Percentiles rank a stretch among this genome's conserved stretches.
Evolutionary conservation across 2,329 filamentous ascomycete genomes (phyloP).

Genomic region (Clonostachys rhizophaga): DNA sequence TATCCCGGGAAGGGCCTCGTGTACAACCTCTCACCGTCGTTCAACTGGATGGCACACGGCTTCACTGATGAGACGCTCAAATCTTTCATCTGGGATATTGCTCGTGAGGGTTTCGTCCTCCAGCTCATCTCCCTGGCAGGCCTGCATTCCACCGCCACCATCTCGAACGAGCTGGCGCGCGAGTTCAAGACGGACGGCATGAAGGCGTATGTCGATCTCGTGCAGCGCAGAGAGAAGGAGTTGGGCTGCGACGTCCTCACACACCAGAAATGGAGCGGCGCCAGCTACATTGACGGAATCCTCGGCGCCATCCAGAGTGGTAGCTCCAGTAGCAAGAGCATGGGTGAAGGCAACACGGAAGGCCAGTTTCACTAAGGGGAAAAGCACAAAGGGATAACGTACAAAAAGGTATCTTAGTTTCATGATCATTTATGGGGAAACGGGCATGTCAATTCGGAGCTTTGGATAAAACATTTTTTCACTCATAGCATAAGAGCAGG

Average conservation of each 20-base stretch:
- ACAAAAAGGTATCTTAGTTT: neutral
- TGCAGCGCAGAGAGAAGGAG: constrained; percentile 88
- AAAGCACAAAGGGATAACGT: constrained; percentile 12
- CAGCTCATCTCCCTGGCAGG: constrained; percentile 65
- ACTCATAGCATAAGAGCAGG: no score
- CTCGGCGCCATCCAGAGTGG: constrained; percentile 87
- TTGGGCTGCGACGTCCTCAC: constrained; percentile 87
- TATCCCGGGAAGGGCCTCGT: constrained; percentile 83
- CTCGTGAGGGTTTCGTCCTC: constrained; percentile 74
- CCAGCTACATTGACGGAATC: constrained; percentile 78
- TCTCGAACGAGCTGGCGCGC: constrained; percentile 69
- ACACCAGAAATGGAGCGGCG: constrained; percentile 81
- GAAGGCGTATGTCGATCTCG: constrained; percentile 93
- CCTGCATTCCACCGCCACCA: constrained; percentile 60
- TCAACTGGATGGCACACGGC: constrained; percentile 98
- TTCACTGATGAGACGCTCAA: constrained; percentile 79
- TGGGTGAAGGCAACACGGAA: constrained; percentile 94
- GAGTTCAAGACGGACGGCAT: constrained; percentile 89
- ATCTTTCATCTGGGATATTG: constrained; percentile 95
- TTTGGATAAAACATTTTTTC: no score
- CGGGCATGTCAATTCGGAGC: no score
- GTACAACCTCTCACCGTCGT: constrained; percentile 93
- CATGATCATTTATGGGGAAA: neutral
- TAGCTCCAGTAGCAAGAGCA: constrained; percentile 82
- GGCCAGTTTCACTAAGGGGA: constrained; percentile 46